Evolutionary conservation across 805 yeast genomes (phyloP), one percentile per base, ranked within the genome.

Genomic region (Lipomyces spencermartinsiae): DNA sequence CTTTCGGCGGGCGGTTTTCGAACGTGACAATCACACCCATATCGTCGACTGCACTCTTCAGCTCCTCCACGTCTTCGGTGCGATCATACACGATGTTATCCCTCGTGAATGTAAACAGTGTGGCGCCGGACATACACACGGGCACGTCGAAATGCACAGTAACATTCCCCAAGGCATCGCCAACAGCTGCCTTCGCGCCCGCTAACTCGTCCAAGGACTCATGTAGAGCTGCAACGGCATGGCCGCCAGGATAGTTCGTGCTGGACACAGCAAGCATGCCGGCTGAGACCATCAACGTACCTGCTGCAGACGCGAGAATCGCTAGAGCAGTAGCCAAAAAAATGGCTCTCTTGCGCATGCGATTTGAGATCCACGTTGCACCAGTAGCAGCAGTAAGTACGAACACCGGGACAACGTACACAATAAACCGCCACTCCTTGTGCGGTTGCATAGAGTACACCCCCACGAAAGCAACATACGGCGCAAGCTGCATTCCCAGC

Each of bases 401-500:
- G 66, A 92, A 77, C 0, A 89, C 81, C 0, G 98, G 97, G 3
- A 90, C 80, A 0, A 87, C 80, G 77, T 93, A 94, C 19, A 89
- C 81, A 54, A 94, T 87, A 75, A 94, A 94, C 73, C 98, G 85
- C 97, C 97, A 92, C 80, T 94, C 98, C 76, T 94, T 94, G 74
- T 94, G 98, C 2, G 95, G 93, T 77, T 91, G 95, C 62, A 89
- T 77, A 0, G 97, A 92, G 84, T 93, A 83, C 4, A 86, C 74
- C 1, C 80, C 69, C n/a, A 93, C 82, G 75, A 81, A 93, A 16
- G 85, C 61, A 0, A 88, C 55, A 0, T 90, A 80, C 0, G 92
- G 81, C 19, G 84, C 67, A 1, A 85, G 81, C 34, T 88, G 74
- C 29, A 64, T 66, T 14, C 70, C 63, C n/a, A 71, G 46, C 37